Base-by-base conservation (phyloP, 805 yeast species). In the Teunomyces gatunensis region DNA sequence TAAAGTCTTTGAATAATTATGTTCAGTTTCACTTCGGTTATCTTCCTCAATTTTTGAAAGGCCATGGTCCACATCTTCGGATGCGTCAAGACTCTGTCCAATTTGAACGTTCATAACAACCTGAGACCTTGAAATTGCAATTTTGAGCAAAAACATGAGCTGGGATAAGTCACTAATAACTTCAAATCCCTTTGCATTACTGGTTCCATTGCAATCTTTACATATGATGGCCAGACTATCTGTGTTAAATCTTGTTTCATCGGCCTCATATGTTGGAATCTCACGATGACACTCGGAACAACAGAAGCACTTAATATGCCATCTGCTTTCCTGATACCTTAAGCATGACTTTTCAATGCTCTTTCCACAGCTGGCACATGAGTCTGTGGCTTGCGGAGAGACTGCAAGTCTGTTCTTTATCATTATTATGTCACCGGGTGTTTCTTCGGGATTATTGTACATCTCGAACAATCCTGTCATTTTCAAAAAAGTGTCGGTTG, bases 321-420 rank as follows among this genome's bases (percentile, higher is more conserved):
- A 92, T 56, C 97, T 78, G 43, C 72, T 69, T 30, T 81, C 82
- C 17, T 72, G 72, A 54, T 74, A 79, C 39, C 75, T 77, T 12
- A 83, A 69, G 67, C 98, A 92, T n/a, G 78, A 77, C 55, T 85
- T 94, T 64, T 94, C 97, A 34, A 92, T 87, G 54, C 90, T 83
- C 61, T 82, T 81, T 2, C 74, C 71, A 64, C 99, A 94, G 1
- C 65, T 61, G 10, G 70, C 70, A 67, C 99, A 94, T 3, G 81
- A 75, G 62, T 92, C 98, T 6, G 89, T 85, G 2, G 92, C 79
- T 46, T 78, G 78, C 2, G 73, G 57, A 0, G 87, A 75, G 4
- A 85, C 75, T 5, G 73, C 64, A 47, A 83, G 69, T 27, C 59
- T 57, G 12, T 69, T 25, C 32, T 49, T 54, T 6, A 47, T 50